A percentile compares a stretch with the other conserved stretches of the same genome.
phyloP scores from a whole-genome alignment of 495 filamentous ascomycete species.

The Aspergillus nidulans region DNA sequence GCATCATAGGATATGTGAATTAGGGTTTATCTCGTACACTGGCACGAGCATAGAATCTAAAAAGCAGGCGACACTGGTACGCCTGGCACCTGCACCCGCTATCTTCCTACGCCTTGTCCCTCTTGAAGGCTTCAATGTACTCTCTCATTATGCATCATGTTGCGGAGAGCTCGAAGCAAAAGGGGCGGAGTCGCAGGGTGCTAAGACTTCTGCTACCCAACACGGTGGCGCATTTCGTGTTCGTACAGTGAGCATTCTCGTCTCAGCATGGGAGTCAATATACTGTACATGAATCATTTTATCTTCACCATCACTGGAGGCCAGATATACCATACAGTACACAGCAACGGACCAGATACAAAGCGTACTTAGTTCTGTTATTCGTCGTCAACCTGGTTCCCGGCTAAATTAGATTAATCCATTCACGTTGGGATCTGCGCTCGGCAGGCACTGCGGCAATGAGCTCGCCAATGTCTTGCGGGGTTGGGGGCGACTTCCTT shows the following conservation, averaged over 20 bases:
- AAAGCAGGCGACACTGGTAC: not conserved
- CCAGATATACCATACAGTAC: no score
- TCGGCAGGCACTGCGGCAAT: not conserved
- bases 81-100: no score
- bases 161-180: not conserved
- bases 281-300: not conserved
- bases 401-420: not conserved
- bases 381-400: no score
- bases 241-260: not conserved
- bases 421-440: not conserved
- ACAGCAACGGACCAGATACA: no score
- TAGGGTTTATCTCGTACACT: no score
- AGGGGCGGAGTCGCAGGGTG: not conserved
- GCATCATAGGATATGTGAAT: no score
- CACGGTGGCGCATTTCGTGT: no score
- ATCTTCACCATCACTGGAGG: no score
- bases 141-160: not conserved
- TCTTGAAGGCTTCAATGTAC: no score
- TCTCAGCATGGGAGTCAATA: not conserved
- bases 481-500: conserved; percentile 1
- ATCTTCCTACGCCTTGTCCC: no score
- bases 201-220: no score
- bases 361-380: not conserved
- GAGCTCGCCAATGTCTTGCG: conserved; percentile 2
- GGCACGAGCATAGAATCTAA: no score